A percentile compares a stretch with the other conserved stretches of the same genome.
phyloP scores from a whole-genome alignment of 768 basidiomycete genomes.

The Auricularia auricula-judae region DNA sequence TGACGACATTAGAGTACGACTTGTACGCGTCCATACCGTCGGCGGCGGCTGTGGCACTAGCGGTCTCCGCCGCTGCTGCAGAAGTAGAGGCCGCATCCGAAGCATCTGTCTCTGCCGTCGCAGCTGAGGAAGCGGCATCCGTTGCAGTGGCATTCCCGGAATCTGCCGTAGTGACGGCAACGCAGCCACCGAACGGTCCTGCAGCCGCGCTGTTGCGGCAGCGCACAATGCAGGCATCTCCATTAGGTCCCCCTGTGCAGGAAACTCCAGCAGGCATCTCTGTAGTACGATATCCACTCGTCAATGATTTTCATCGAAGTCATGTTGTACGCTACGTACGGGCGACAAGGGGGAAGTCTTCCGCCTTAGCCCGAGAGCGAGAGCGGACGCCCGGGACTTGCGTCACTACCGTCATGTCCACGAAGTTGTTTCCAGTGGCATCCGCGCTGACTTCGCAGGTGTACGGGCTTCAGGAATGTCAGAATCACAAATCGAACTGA shows the following conservation, averaged over 20 bases:
- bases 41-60: conserved; percentile 1
- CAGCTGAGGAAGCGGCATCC: not conserved
- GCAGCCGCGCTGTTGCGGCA: conserved; percentile 14
- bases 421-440: conserved; percentile 15
- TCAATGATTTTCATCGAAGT: not conserved
- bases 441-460: conserved; percentile 18
- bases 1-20: no score
- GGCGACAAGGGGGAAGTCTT: conserved; percentile 10
- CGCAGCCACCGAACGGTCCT: conserved; percentile 24
- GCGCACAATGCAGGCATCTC: conserved; percentile 12
- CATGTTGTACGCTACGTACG: conserved; percentile 3
- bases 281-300: not conserved
- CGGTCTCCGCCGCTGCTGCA: conserved; percentile 6
- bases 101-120: not conserved
- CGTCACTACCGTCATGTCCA: conserved; percentile 11
- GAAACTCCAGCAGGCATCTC: conserved; percentile 6
- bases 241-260: conserved; percentile 11
- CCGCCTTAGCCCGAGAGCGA: conserved; percentile 6
- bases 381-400: conserved; percentile 14
- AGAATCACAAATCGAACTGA: no score
- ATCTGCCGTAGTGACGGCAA: conserved; percentile 10
- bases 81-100: conserved; percentile 4
- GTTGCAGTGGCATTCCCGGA: not conserved
- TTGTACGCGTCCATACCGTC: not conserved
- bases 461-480: conserved; percentile 8